Base-by-base conservation (phyloP, 2,329 filamentous ascomycete genomes). In the Parascedosporium putredinis region DNA sequence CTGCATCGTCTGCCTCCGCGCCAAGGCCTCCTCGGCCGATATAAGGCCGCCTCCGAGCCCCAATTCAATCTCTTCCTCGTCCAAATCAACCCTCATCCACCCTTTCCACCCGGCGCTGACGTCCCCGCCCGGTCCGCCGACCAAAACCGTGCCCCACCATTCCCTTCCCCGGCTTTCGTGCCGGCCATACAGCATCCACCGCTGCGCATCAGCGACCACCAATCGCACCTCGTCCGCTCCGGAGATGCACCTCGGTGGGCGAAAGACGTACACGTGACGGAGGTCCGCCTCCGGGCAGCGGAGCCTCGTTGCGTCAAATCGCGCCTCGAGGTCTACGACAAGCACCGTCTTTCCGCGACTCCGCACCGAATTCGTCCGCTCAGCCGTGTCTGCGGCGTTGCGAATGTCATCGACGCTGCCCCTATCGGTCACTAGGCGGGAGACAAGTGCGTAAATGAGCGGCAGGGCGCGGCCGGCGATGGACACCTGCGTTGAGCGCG, bases 101-200 rank as follows among this genome's bases (percentile, higher is more conserved):
- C 77, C 77, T 53, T 61, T 67, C 64, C 64, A 68, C 23, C 55
- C 47, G 7, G 60, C 56, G 38, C 65, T 52, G 47, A 65, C 57
- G 18, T 66, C 64, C 1, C 62, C 61, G 4, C 61, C 61, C 24
- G 60, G 55, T 1, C 68, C 68, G 8, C 73, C 74, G 34, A 79
- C 55, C 4, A 80, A 69, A 23, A 81, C 56, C 2, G 74, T 77
- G n/a, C 78, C 77, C 77, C 78, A 81, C 70, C 72, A 78, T 52
- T 71, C 67, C 3, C 77, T 68, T 23, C 56, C 60, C 4, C 66
- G 64, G 53, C 73, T 78, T 33, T 56, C 58, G 67, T 27, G 66
- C 53, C 8, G 49, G 50, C 68, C 67, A 59, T 81, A 80, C 4
- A 79, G 61, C 66, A 79, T 75, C 57, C 69, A 71, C 38, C 64